phyloP scores from a whole-genome alignment of 2,329 filamentous ascomycete species.

The Alternaria postmessia region DNA sequence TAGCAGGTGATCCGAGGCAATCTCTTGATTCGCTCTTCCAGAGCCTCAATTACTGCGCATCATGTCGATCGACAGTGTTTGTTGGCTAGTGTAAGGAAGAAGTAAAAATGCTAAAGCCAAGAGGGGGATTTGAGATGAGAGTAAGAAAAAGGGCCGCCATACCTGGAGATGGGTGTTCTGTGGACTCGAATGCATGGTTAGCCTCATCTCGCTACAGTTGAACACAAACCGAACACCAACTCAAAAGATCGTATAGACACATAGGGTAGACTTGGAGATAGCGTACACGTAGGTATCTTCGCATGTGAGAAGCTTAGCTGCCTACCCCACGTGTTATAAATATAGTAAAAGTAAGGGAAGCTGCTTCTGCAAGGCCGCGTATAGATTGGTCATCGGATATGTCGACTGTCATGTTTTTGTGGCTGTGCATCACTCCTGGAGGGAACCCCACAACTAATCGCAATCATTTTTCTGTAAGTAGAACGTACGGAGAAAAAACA shows the following conservation, averaged over 20 bases:
- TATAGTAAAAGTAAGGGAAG: not conserved
- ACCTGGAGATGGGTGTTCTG: not conserved
- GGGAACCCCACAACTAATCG: not conserved
- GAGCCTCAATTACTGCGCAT: not conserved
- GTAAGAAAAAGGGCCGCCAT: not conserved
- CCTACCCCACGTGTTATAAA: too few relatives aligned
- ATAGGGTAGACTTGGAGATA: fast-evolving
- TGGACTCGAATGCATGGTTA: not conserved
- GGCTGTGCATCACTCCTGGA: not conserved
- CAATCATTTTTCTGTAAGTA: not conserved
- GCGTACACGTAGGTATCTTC: not conserved
- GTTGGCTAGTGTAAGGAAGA: not conserved
- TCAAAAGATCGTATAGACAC: not conserved
- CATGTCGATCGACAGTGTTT: not conserved
- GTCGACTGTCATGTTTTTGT: not conserved
- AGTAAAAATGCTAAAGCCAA: not conserved
- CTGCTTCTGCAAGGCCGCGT: not conserved
- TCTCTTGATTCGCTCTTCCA: not conserved
- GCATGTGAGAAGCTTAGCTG: not conserved
- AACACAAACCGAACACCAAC: not conserved
- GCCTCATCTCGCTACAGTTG: not conserved
- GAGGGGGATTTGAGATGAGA: not conserved
- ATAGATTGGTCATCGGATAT: not conserved
- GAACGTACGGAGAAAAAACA: too few relatives aligned
- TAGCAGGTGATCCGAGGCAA: not conserved